phyloP scores from a whole-genome alignment of 176 grass and related monocot species.

The Sorghum bicolor region DNA sequence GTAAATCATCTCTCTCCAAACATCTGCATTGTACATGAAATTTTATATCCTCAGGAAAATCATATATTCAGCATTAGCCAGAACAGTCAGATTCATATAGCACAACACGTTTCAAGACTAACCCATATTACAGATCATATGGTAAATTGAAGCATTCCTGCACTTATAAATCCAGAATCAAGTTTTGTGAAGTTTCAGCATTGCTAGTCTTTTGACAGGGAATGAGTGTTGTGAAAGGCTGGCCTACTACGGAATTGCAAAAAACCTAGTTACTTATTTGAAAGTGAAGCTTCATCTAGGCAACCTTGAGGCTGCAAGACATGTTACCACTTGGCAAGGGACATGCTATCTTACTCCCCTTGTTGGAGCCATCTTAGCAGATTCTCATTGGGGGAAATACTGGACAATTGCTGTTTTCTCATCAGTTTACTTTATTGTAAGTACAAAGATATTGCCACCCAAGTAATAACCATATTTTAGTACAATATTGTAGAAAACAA shows the following conservation, averaged over 20 bases:
- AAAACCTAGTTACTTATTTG: conserved; percentile 77
- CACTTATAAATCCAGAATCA: conserved; percentile 18
- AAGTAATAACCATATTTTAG: background rate
- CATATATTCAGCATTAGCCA: conserved; percentile 5
- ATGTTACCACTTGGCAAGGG: conserved; percentile 82
- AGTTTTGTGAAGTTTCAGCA: background rate
- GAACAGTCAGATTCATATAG: background rate
- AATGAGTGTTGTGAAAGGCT: conserved; percentile 83
- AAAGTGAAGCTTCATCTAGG: conserved; percentile 65
- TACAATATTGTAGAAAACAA: background rate
- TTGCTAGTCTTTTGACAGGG: conserved; percentile 46
- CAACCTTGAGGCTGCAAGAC: conserved; percentile 78
- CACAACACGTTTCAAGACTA: background rate
- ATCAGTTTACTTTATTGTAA: conserved; percentile 78
- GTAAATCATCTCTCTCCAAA: background rate
- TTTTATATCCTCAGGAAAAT: background rate
- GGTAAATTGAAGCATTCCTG: background rate
- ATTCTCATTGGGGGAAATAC: conserved; percentile 82
- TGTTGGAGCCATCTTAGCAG: conserved; percentile 81
- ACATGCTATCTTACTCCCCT: conserved; percentile 94
- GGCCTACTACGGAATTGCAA: conserved; percentile 86
- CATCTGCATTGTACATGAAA: background rate
- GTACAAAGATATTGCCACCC: conserved; percentile 12
- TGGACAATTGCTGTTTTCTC: conserved; percentile 82
- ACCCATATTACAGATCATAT: background rate